Evolutionary conservation across 768 basidiomycete genomes (phyloP).

Genomic region (Agaricus blazei): DNA sequence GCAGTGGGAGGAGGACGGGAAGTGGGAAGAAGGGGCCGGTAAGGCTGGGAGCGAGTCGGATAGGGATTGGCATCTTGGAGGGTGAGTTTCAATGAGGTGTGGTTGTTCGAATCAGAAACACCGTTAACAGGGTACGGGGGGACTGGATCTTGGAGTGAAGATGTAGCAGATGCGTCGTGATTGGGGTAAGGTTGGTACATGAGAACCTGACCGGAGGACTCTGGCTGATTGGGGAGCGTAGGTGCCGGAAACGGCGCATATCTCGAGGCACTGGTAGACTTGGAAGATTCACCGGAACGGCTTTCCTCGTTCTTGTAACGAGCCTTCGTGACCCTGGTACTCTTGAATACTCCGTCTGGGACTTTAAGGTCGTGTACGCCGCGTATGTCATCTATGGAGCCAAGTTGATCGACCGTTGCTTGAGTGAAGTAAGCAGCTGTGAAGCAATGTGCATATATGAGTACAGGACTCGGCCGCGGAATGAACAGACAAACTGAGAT

Average conservation of each 20-base stretch:
- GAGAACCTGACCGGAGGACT: conserved; percentile 25
- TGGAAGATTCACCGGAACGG: conserved; percentile 20
- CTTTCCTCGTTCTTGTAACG: conserved; percentile 40
- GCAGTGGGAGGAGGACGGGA: not conserved
- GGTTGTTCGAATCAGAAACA: not conserved
- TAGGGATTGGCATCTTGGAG: not conserved
- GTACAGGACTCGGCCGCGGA: not conserved
- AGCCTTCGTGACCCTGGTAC: conserved; percentile 54
- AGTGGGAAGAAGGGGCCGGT: conserved; percentile 4
- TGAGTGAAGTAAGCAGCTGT: conserved; percentile 83
- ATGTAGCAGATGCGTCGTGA: conserved; percentile 12
- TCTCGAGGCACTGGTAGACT: conserved; percentile 23
- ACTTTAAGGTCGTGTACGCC: conserved; percentile 55
- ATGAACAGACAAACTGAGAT: conserved; percentile 54
- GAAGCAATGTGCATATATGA: conserved; percentile 1
- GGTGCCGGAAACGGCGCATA: conserved; percentile 37
- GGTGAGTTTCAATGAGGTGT: not conserved
- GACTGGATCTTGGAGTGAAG: conserved; percentile 15
- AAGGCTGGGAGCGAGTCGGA: not conserved
- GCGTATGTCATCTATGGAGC: conserved; percentile 65
- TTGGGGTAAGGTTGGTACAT: conserved; percentile 39
- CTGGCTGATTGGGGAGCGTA: conserved; percentile 22
- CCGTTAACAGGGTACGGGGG: conserved; percentile 4
- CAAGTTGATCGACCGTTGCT: conserved; percentile 62
- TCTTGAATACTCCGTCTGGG: conserved; percentile 64